Conservation (phyloP, 2,329 filamentous ascomycete species). For the Colletotrichum spaethianum region DNA sequence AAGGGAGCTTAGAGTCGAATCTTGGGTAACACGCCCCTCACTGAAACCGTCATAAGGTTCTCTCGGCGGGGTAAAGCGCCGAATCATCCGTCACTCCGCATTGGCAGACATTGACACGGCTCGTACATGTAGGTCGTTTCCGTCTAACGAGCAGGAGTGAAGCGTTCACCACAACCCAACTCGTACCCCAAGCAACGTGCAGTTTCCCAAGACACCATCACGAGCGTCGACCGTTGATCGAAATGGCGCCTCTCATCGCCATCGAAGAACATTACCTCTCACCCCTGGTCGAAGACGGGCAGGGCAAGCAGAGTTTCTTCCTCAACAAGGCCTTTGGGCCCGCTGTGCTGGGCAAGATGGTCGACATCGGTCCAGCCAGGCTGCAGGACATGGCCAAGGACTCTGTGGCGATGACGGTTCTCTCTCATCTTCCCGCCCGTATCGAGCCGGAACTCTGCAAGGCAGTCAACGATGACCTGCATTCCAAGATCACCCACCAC, state of each 20-base stretch:
- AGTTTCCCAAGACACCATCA: too few species aligned
- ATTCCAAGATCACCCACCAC: conserved; percentile 11
- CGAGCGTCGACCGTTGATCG: accelerated
- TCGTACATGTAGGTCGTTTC: not conserved
- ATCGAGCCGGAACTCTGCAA: not conserved
- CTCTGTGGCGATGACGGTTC: conserved; percentile 21
- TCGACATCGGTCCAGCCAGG: conserved; percentile 7
- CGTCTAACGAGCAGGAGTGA: not conserved
- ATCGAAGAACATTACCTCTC: conserved; percentile 34
- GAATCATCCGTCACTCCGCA: not conserved
- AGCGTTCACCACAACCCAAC: not conserved
- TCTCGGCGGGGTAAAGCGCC: not conserved
- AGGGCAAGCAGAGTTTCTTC: not conserved
- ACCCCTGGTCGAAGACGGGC: conserved; percentile 7
- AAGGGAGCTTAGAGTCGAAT: not conserved
- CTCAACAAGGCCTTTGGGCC: not conserved
- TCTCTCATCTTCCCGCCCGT: conserved; percentile 8
- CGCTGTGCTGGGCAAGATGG: conserved; percentile 16
- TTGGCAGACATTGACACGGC: not conserved
- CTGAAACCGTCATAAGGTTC: not conserved
- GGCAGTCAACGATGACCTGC: conserved; percentile 27
- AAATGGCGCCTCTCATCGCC: conserved; percentile 6
- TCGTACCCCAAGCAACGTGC: not conserved
- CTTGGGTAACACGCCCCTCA: not conserved
- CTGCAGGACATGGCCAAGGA: conserved; percentile 16